Conservation (phyloP, 1,284 basidiomycete genomes). For the Sutorius eximius region DNA sequence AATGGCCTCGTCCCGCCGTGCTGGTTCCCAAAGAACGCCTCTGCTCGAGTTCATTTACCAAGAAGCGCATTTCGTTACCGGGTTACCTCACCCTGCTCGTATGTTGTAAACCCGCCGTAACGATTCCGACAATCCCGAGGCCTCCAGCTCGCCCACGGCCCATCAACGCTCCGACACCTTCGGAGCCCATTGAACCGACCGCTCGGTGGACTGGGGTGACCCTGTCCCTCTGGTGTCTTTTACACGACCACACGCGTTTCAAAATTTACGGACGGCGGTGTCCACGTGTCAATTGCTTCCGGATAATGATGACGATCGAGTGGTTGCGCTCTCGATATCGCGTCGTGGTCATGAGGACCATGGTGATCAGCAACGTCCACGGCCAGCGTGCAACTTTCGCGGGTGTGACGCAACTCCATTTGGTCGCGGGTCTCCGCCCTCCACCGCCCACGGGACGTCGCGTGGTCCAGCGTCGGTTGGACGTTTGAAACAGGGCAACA, state of each 20-base stretch:
- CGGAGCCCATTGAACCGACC: not conserved
- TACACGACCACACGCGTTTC: not conserved
- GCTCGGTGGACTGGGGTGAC: not conserved
- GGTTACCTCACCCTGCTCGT: slow-evolving; percentile 1
- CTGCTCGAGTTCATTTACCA: not conserved
- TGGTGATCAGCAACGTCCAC: not conserved
- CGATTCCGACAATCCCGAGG: not conserved
- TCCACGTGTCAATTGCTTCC: slow-evolving; percentile 19
- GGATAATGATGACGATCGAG: slow-evolving; percentile 1
- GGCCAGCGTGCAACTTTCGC: slow-evolving; percentile 25
- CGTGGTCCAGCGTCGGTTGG: slow-evolving; percentile 18
- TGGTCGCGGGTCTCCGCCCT: slow-evolving; percentile 6
- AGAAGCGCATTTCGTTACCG: not conserved
- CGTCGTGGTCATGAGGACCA: not conserved
- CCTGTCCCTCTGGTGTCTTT: not conserved
- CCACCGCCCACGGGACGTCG: slow-evolving; percentile 17
- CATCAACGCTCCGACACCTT: not conserved
- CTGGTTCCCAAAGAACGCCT: not conserved
- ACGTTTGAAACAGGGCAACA: slow-evolving; percentile 28
- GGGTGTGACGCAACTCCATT: slow-evolving; percentile 18
- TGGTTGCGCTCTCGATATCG: not conserved
- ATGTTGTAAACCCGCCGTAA: not conserved
- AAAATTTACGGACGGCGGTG: not conserved
- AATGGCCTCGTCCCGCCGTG: not conserved
- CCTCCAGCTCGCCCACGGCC: not conserved